Evolutionary conservation across 441 rosid species (phyloP).

Genomic region (Bruguiera hainesii): DNA sequence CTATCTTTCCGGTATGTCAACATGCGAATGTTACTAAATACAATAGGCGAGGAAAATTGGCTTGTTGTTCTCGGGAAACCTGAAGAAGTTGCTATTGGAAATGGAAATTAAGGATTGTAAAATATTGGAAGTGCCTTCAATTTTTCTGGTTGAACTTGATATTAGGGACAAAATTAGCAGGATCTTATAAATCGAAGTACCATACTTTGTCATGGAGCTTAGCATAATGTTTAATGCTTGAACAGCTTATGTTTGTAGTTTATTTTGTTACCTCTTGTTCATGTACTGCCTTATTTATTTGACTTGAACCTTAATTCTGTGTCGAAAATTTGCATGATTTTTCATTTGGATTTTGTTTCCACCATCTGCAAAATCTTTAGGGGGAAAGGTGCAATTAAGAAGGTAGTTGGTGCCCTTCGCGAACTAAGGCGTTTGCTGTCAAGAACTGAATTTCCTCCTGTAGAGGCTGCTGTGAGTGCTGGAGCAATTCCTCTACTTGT

Average conservation of each 20-base stretch:
- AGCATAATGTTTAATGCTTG: too few relatives aligned
- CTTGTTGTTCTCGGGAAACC: too few relatives aligned
- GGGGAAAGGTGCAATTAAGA: slow-evolving; percentile 91
- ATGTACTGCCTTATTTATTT: not conserved
- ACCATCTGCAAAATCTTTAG: slow-evolving; percentile 30
- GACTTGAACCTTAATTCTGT: slow-evolving; percentile 6
- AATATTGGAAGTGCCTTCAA: too few relatives aligned
- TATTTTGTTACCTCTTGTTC: too few relatives aligned
- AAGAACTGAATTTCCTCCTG: slow-evolving; percentile 76
- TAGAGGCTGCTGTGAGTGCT: slow-evolving; percentile 67
- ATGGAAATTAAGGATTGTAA: too few relatives aligned
- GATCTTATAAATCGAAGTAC: too few relatives aligned
- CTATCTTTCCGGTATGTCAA: slow-evolving; percentile 61
- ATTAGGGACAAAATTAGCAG: too few relatives aligned
- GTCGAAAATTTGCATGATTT: not conserved
- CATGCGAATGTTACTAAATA: not conserved
- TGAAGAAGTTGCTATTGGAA: too few relatives aligned
- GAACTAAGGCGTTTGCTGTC: slow-evolving; percentile 83
- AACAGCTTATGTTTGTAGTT: too few relatives aligned
- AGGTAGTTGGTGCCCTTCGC: slow-evolving; percentile 74
- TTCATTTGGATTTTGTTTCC: slow-evolving; percentile 7
- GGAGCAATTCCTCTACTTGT: slow-evolving; percentile 87
- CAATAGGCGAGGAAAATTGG: not conserved
- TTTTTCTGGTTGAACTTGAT: too few relatives aligned
- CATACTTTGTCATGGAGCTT: too few relatives aligned